These are phyloP conservation scores for Penicillium cinerascens DNA, from an alignment of 495 filamentous ascomycete species.

Conservation along the genomic window DNA sequence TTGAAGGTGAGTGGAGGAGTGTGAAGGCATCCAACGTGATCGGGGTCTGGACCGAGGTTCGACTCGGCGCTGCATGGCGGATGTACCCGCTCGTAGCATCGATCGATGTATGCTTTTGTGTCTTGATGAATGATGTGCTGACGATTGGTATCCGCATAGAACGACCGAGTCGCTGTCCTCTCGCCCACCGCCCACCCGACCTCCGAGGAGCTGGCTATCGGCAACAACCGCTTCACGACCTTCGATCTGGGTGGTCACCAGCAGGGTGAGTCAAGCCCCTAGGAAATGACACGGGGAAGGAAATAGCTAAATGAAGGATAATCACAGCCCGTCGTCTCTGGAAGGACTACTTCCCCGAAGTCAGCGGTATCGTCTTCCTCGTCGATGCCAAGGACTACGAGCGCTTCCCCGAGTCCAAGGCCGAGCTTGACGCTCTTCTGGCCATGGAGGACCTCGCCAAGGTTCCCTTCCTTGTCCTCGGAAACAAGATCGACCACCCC, in stretches of 20 bases:
- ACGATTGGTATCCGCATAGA: constrained; percentile 47
- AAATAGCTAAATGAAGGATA: background rate
- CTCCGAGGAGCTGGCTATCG: constrained; percentile 94
- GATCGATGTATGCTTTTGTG: background rate
- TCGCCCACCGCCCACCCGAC: constrained; percentile 89
- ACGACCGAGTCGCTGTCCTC: constrained; percentile 90
- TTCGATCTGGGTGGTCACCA: constrained; percentile 97
- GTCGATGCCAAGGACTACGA: constrained; percentile 97
- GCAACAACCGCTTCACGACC: constrained; percentile 94
- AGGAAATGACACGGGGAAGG: background rate
- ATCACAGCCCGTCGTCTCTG: constrained; percentile 82
- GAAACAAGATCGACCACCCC: constrained; percentile 99
- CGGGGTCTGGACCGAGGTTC: background rate
- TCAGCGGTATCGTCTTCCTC: constrained; percentile 94
- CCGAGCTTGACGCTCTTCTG: constrained; percentile 89
- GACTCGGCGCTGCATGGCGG: background rate
- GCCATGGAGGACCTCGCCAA: constrained; percentile 90
- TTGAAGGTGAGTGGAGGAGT: constrained; percentile 66
- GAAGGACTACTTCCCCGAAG: constrained; percentile 99
- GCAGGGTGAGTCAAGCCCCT: constrained; percentile 66
- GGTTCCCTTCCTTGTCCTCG: constrained; percentile 91
- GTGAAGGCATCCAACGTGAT: background rate
- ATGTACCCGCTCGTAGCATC: background rate
- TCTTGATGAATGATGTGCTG: constrained; percentile 9
- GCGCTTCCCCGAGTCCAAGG: constrained; percentile 89